A percentile compares a stretch with the other conserved stretches of the same genome.
phyloP scores from a whole-genome alignment of 768 basidiomycete genomes.

The Obba rivulosa region DNA sequence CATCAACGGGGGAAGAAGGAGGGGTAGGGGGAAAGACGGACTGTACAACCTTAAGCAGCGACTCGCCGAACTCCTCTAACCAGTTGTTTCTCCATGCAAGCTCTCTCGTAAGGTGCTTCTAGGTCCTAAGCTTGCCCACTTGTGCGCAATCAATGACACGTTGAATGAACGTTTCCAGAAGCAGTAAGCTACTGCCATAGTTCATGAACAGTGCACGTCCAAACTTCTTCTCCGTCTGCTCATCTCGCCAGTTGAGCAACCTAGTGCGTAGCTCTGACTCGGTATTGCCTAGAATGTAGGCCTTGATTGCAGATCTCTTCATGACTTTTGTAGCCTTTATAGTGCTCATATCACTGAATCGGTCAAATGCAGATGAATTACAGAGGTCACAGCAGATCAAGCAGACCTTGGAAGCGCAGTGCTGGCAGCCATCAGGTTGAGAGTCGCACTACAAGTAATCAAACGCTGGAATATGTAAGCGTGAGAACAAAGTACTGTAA shows the following conservation, averaged over 20 bases:
- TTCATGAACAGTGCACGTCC: slow-evolving; percentile 5
- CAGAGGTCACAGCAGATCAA: background rate
- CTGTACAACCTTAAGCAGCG: too few relatives aligned
- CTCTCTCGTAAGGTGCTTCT: slow-evolving; percentile 14
- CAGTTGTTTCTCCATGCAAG: slow-evolving; percentile 21
- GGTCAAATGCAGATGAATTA: background rate
- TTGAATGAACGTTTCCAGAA: slow-evolving; percentile 15
- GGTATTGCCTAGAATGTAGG: background rate
- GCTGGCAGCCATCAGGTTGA: background rate
- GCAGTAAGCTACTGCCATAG: slow-evolving; percentile 15
- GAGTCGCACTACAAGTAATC: background rate
- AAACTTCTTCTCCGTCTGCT: slow-evolving; percentile 1
- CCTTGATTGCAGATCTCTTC: slow-evolving; percentile 8
- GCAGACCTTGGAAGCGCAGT: background rate
- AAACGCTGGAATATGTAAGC: background rate
- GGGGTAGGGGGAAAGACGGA: too few relatives aligned
- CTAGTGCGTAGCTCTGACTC: slow-evolving; percentile 6
- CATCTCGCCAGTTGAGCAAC: slow-evolving; percentile 13
- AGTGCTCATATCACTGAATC: background rate
- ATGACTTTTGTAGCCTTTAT: background rate
- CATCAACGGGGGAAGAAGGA: too few relatives aligned
- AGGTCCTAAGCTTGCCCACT: slow-evolving; percentile 11
- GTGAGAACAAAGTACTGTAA: background rate
- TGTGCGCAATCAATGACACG: slow-evolving; percentile 24
- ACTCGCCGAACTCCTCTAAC: too few relatives aligned